phyloP scores from a whole-genome alignment of 441 rosid species.

The Pelargonium exstipulatum region DNA sequence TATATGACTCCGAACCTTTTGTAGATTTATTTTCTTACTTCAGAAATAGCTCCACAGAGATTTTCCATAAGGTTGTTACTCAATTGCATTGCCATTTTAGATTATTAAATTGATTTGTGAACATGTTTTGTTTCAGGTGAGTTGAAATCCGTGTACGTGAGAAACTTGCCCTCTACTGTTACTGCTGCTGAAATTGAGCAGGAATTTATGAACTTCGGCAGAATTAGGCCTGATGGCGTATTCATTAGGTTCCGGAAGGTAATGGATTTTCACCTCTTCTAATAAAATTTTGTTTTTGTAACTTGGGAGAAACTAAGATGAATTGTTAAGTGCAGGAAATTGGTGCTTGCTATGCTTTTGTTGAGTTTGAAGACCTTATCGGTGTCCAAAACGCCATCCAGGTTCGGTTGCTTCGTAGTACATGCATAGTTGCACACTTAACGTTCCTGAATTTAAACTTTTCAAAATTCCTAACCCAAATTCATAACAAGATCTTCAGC shows the following conservation, averaged over 20 bases:
- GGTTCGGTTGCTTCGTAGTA: conserved; percentile 30
- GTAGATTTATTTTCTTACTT: not conserved
- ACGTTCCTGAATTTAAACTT: no score
- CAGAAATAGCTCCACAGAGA: no score
- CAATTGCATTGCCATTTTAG: not conserved
- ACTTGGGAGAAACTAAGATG: conserved; percentile 18
- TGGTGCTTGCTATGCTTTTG: conserved; percentile 75
- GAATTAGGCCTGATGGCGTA: conserved; percentile 62
- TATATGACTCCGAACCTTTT: not conserved
- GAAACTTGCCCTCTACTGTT: conserved; percentile 60
- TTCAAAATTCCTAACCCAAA: no score
- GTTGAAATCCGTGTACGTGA: conserved; percentile 60
- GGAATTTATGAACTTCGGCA: conserved; percentile 62
- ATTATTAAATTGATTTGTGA: conserved; percentile 1
- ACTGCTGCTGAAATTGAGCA: conserved; percentile 59
- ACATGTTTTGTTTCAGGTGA: conserved; percentile 40
- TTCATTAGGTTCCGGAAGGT: conserved; percentile 68
- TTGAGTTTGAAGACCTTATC: conserved; percentile 60
- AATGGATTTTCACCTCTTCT: not conserved
- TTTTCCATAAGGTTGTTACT: not conserved
- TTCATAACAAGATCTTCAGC: no score
- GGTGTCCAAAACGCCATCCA: conserved; percentile 64
- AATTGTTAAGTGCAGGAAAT: conserved; percentile 38
- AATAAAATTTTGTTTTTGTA: not conserved
- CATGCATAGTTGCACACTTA: no score